A percentile compares a stretch with the other conserved stretches of the same genome.
phyloP scores from a whole-genome alignment of 441 rosid genomes.

The Adansonia rubrostipa region DNA sequence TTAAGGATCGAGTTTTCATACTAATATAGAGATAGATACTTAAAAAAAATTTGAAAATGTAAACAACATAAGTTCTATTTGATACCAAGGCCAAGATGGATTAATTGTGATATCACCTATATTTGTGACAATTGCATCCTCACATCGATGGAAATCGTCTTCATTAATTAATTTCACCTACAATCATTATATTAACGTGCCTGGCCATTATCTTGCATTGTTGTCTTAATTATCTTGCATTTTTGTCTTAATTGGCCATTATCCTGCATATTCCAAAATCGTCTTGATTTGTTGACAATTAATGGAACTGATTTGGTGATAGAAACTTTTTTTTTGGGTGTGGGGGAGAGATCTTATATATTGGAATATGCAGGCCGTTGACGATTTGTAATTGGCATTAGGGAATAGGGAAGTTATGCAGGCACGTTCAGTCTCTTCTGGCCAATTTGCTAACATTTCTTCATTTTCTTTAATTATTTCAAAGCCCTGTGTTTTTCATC shows the following conservation, averaged over 20 bases:
- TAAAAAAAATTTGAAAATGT: too few species aligned
- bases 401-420: conserved; percentile 1
- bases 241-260: not conserved
- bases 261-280: too few species aligned
- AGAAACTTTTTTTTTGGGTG: not conserved
- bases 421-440: not conserved
- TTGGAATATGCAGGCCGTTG: conserved; percentile 13
- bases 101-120: not conserved
- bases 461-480: not conserved
- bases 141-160: not conserved
- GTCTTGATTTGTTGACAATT: not conserved
- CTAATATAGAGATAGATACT: not conserved
- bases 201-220: not conserved
- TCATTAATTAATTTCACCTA: not conserved
- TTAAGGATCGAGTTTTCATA: too few species aligned
- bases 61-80: not conserved
- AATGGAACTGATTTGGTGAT: not conserved
- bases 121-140: not conserved
- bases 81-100: not conserved
- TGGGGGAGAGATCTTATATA: not conserved
- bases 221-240: not conserved
- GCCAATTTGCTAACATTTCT: not conserved
- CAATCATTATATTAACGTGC: not conserved
- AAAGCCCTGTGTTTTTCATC: not conserved
- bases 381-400: not conserved